Base-by-base conservation (phyloP, 148 eudicot species). In the Pouteria glomerata region DNA sequence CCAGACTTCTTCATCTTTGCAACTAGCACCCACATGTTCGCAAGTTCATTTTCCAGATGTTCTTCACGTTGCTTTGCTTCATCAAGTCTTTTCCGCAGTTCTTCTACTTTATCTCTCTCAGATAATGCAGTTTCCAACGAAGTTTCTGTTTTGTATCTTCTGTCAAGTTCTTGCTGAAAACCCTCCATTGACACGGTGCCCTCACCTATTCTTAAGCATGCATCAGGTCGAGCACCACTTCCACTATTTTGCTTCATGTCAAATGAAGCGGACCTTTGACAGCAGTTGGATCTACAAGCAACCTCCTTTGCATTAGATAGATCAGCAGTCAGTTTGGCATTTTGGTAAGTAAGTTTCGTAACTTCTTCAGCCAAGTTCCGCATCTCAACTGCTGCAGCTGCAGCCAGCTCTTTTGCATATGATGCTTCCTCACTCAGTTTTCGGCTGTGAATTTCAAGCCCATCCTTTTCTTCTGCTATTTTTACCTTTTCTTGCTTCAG, bases 321-420 rank as follows among this genome's bases (percentile, higher is more conserved):
- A 7, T 81, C 75, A 69, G 80, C 79, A 72, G 74, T 63, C 48
- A 85, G 73, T 69, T 85, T 85, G 67, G 91, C 86, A 79, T 83
- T 89, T 78, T 83, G 86, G 79, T 82, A 73, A 19, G 95, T 87
- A 45, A 89, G 79, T 65, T 78, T 87, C 31, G 89, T 87, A 35
- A 89, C 88, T 74, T 89, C 95, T 65, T 84, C 89, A 52, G 95
- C 90, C 71, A 89, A 74, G 76, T 82, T 85, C 56, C 83, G 83
- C 30, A 89, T 83, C 80, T 89, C 95, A 66, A 83, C 78, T 71
- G 95, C 95, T 21, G 95, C 95, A 74, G 89, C 95, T 19, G 91
- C 85, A 14, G 95, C 95, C 66, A 89, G 78, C 69, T 89, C 91
- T 71, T 89, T 89, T 19, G 95, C 95, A 69, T 82, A 87, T 31